Percentiles rank a stretch among this genome's conserved stretches.
Evolutionary conservation across 73 alveolate genomes (phyloP).

Genomic region (Paramecium primaurelia): DNA sequence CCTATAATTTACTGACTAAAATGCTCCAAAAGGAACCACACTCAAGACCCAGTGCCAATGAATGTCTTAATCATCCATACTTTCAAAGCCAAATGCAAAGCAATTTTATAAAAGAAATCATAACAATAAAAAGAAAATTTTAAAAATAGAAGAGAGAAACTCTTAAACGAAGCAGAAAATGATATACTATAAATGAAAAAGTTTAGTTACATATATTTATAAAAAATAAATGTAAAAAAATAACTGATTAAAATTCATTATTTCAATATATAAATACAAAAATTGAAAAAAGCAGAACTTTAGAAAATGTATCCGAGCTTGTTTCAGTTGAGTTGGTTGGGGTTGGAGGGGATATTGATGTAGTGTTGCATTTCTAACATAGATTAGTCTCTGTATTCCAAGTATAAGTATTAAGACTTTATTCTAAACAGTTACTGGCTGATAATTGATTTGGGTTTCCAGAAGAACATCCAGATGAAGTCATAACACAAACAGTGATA

Average conservation of each 20-base stretch:
- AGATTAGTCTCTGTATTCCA: background rate
- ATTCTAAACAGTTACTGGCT: background rate
- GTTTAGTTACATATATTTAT: too few relatives aligned
- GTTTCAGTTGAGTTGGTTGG: background rate
- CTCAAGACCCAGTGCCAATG: background rate
- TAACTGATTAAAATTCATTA: background rate
- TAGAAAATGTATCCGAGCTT: background rate
- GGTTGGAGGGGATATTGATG: background rate
- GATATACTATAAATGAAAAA: background rate
- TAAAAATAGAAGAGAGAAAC: background rate
- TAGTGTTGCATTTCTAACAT: background rate
- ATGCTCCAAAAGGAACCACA: background rate
- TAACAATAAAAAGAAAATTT: background rate
- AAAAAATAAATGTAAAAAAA: too few relatives aligned
- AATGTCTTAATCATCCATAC: background rate
- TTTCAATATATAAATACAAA: background rate
- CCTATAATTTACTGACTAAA: constrained; percentile 9
- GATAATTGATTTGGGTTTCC: background rate
- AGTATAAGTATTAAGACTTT: background rate
- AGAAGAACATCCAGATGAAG: background rate
- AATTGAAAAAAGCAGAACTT: background rate
- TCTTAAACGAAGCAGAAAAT: background rate
- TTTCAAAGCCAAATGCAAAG: background rate
- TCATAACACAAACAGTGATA: background rate
- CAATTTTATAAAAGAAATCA: background rate